Evolutionary conservation across 768 basidiomycete genomes (phyloP).

Genomic region (Lactarius hatsudake): DNA sequence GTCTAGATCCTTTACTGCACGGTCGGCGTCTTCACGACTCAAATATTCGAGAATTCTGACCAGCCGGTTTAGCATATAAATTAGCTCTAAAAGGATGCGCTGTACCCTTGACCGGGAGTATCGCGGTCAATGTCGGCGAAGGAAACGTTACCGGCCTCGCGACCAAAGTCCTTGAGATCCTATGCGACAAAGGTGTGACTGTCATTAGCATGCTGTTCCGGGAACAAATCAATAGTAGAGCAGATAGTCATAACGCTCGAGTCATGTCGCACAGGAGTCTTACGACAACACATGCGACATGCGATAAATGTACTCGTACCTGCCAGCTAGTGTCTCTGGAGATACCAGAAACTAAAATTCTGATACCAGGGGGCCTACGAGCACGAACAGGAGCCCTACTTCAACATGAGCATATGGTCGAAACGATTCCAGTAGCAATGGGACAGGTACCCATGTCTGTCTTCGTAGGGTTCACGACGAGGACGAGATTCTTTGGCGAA

Average conservation of each 20-base stretch:
- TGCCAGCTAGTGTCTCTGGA: slow-evolving; percentile 98
- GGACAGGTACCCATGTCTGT: slow-evolving; percentile 47
- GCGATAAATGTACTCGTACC: slow-evolving; percentile 55
- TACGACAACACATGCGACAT: not conserved
- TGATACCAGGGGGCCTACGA: slow-evolving; percentile 75
- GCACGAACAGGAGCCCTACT: slow-evolving; percentile 53
- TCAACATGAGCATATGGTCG: slow-evolving; percentile 11
- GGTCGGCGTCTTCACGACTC: slow-evolving; percentile 85
- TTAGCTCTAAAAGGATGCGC: slow-evolving; percentile 15
- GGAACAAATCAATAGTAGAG: not conserved
- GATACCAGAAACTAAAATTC: slow-evolving; percentile 83
- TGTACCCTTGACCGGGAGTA: slow-evolving; percentile 81
- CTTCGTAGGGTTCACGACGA: slow-evolving; percentile 66
- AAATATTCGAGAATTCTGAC: slow-evolving; percentile 86
- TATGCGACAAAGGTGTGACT: slow-evolving; percentile 37
- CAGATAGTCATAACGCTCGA: not conserved
- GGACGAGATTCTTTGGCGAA: slow-evolving; percentile 92
- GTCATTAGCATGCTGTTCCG: slow-evolving; percentile 11
- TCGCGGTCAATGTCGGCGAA: slow-evolving; percentile 95
- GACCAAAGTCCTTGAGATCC: slow-evolving; percentile 98
- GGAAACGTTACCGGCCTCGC: slow-evolving; percentile 88
- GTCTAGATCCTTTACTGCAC: slow-evolving; percentile 85
- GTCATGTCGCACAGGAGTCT: not conserved
- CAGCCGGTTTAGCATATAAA: slow-evolving; percentile 3
- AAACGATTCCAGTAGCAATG: not conserved